These are phyloP conservation scores for Hypoxylon perforatum DNA, from an alignment of 495 filamentous ascomycete species.

Conservation along the genomic window DNA sequence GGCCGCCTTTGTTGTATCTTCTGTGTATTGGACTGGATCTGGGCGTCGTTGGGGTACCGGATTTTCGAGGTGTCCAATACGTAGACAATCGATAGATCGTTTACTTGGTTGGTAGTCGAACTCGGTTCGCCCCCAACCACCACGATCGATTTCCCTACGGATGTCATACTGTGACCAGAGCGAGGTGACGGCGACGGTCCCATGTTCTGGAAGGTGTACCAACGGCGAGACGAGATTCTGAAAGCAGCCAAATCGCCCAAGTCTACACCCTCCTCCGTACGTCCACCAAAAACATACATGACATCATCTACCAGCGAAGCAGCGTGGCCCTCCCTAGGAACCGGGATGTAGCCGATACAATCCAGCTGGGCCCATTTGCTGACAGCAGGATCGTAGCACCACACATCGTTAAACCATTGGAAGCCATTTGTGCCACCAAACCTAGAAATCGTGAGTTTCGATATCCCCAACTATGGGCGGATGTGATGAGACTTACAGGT, in stretches of 20 bases:
- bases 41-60: slow-evolving; percentile 86
- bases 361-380: slow-evolving; percentile 89
- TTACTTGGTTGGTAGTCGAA: slow-evolving; percentile 79
- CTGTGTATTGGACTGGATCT: slow-evolving; percentile 56
- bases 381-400: slow-evolving; percentile 86
- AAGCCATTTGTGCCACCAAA: slow-evolving; percentile 97
- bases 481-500: slow-evolving; percentile 71
- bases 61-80: slow-evolving; percentile 95
- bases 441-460: slow-evolving; percentile 57
- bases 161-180: slow-evolving; percentile 97
- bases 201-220: slow-evolving; percentile 99
- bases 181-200: slow-evolving; percentile 92
- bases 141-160: slow-evolving; percentile 89
- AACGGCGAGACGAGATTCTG: slow-evolving; percentile 87
- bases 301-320: slow-evolving; percentile 93
- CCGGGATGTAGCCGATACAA: slow-evolving; percentile 97
- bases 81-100: slow-evolving; percentile 89
- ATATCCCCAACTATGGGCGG: not conserved
- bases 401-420: slow-evolving; percentile 98
- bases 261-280: slow-evolving; percentile 90
- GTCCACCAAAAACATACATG: slow-evolving; percentile 99
- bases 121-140: slow-evolving; percentile 95
- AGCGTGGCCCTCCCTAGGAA: slow-evolving; percentile 92
- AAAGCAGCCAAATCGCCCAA: slow-evolving; percentile 96
- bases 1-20: slow-evolving; percentile 53